Conservation (phyloP, 78 protist genomes). For the Dictyostelium discoideum region DNA sequence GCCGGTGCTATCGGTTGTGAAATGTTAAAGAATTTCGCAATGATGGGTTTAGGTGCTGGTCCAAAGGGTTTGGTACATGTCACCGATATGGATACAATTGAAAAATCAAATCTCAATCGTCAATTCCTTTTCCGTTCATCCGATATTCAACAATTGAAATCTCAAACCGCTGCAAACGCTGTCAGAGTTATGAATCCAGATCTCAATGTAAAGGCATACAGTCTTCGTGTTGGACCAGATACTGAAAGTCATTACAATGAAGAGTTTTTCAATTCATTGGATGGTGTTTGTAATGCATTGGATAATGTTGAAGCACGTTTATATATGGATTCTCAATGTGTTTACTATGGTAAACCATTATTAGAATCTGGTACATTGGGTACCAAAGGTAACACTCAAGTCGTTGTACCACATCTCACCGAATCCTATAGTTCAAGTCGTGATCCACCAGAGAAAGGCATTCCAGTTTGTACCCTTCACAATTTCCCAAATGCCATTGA, state of each 20-base stretch:
- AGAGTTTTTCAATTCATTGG: conserved; percentile 91
- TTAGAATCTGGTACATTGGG: conserved; percentile 98
- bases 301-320: conserved; percentile 97
- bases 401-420: conserved; percentile 96
- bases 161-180: conserved; percentile 95
- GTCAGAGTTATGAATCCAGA: conserved; percentile 95
- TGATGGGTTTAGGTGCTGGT: conserved; percentile 95
- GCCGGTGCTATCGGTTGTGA: conserved; percentile 99
- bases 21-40: conserved; percentile 94
- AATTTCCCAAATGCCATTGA: conserved; percentile 98
- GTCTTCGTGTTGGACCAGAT: conserved; percentile 91
- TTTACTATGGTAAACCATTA: conserved; percentile 90
- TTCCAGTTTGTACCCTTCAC: conserved; percentile 98
- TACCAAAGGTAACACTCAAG: conserved; percentile 96
- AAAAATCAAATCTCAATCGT: conserved; percentile 95
- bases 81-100: conserved; percentile 99
- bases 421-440: conserved; percentile 94
- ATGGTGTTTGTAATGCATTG: conserved; percentile 95
- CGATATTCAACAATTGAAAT: conserved; percentile 93
- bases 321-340: conserved; percentile 96
- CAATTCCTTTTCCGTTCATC: conserved; percentile 97
- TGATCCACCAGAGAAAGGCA: conserved; percentile 98
- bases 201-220: conserved; percentile 83
- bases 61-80: conserved; percentile 83
- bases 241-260: conserved; percentile 95